These are phyloP conservation scores for Phyllostachys edulis DNA, from an alignment of 176 grass and related monocot genomes.

Conservation along the genomic window DNA sequence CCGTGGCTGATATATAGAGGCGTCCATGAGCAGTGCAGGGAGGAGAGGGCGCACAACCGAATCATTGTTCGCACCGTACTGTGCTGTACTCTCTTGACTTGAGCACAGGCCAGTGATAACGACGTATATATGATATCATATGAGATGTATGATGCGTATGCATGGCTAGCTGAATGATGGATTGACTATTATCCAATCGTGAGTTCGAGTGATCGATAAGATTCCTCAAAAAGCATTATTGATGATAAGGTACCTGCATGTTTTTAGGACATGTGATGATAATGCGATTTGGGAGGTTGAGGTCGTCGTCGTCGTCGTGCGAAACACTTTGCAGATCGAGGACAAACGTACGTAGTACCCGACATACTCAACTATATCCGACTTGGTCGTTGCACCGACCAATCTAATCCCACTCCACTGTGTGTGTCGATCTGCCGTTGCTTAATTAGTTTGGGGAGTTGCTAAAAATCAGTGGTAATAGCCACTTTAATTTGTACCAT, in stretches of 20 bases:
- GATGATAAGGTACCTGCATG: background rate
- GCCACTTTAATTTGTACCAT: background rate
- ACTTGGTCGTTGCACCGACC: background rate
- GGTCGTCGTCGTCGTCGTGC: background rate
- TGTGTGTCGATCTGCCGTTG: background rate
- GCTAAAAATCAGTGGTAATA: background rate
- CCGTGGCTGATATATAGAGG: no score
- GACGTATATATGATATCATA: no score
- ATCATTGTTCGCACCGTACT: no score
- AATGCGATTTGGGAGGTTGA: background rate
- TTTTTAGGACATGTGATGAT: background rate
- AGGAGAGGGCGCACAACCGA: no score
- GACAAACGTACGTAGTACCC: background rate
- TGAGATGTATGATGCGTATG: no score
- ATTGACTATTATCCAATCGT: no score
- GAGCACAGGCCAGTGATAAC: no score
- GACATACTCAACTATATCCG: background rate
- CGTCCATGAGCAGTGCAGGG: no score
- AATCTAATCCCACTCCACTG: background rate
- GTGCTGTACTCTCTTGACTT: no score
- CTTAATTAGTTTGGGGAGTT: background rate
- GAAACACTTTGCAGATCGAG: background rate
- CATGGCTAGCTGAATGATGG: no score
- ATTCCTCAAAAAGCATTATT: background rate
- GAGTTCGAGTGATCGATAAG: no score